These are phyloP conservation scores for Pseudocercospora fuligena DNA, from an alignment of 2,329 filamentous ascomycete species.

Conservation along the genomic window DNA sequence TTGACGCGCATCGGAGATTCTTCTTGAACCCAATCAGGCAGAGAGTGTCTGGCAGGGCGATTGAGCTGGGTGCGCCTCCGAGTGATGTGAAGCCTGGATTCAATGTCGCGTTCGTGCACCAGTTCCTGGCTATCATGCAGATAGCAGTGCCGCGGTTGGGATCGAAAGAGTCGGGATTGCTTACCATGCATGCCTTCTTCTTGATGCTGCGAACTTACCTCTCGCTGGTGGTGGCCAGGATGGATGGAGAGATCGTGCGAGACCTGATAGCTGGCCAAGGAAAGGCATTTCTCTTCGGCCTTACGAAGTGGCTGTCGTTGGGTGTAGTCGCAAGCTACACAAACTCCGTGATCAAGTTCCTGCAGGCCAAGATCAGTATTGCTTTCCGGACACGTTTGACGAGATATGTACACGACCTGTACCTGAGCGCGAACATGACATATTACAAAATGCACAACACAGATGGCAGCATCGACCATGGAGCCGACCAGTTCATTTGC, in stretches of 20 bases:
- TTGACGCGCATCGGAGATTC: constrained; percentile 90
- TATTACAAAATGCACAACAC: constrained; percentile 95
- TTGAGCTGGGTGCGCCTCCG: constrained; percentile 67
- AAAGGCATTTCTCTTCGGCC: constrained; percentile 82
- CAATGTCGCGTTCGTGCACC: constrained; percentile 94
- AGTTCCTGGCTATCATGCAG: constrained; percentile 93
- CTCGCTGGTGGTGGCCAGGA: constrained; percentile 85
- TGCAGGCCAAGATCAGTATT: constrained; percentile 97
- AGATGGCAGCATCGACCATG: constrained; percentile 89
- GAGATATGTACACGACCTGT: constrained; percentile 95
- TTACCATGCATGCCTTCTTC: constrained; percentile 88
- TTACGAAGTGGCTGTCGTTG: constrained; percentile 93
- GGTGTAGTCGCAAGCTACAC: constrained; percentile 94
- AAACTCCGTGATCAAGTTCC: constrained; percentile 98
- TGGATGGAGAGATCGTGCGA: constrained; percentile 94
- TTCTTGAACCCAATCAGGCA: constrained; percentile 85
- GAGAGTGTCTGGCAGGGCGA: constrained; percentile 67
- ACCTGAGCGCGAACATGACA: constrained; percentile 90
- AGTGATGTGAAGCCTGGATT: constrained; percentile 90
- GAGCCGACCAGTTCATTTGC: constrained; percentile 95
- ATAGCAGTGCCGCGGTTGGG: constrained; percentile 97
- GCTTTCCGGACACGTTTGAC: constrained; percentile 95
- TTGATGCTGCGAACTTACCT: constrained; percentile 91
- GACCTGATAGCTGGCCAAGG: constrained; percentile 96
- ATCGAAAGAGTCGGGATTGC: constrained; percentile 90